These are phyloP conservation scores for Phytopythium litorale DNA, from an alignment of 352 stramenopile genomes.

Conservation along the genomic window DNA sequence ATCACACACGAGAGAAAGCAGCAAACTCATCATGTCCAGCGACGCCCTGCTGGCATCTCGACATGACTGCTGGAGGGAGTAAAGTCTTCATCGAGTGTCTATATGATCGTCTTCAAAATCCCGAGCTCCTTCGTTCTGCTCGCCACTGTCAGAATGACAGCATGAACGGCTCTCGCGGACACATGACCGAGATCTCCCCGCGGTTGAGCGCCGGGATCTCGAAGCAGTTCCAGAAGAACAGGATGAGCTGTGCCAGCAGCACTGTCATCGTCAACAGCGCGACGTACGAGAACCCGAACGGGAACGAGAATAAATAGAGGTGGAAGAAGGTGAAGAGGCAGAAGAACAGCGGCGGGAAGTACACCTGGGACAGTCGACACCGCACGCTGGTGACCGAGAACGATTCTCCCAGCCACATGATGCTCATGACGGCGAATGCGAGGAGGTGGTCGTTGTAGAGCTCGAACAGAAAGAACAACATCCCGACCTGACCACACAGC, in stretches of 20 bases:
- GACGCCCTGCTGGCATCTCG: neutral
- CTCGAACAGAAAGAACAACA: conserved; percentile 96
- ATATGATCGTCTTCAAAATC: neutral
- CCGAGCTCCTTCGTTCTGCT: neutral
- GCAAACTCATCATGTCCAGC: neutral
- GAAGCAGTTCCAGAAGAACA: conserved; percentile 72
- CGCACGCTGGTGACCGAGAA: conserved; percentile 90
- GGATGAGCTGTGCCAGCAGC: conserved; percentile 45
- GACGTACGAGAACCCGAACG: conserved; percentile 91
- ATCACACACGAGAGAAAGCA: neutral
- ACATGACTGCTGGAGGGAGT: neutral
- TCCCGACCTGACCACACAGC: conserved; percentile 63
- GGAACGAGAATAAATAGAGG: conserved; percentile 94
- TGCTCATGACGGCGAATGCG: conserved; percentile 85
- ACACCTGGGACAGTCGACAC: conserved; percentile 56
- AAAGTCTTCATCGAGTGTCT: neutral
- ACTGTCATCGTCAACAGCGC: conserved; percentile 48
- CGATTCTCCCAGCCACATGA: conserved; percentile 89
- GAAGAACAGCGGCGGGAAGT: conserved; percentile 91
- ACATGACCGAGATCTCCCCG: conserved; percentile 32
- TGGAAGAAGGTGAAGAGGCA: conserved; percentile 94
- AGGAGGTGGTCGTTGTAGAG: conserved; percentile 92
- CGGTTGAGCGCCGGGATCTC: conserved; percentile 56
- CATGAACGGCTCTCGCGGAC: conserved; percentile 23
- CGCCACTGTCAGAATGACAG: conserved; percentile 12